These are phyloP conservation scores for Blastocystis sp. DNA, from an alignment of 352 stramenopile genomes.

Conservation along the genomic window DNA sequence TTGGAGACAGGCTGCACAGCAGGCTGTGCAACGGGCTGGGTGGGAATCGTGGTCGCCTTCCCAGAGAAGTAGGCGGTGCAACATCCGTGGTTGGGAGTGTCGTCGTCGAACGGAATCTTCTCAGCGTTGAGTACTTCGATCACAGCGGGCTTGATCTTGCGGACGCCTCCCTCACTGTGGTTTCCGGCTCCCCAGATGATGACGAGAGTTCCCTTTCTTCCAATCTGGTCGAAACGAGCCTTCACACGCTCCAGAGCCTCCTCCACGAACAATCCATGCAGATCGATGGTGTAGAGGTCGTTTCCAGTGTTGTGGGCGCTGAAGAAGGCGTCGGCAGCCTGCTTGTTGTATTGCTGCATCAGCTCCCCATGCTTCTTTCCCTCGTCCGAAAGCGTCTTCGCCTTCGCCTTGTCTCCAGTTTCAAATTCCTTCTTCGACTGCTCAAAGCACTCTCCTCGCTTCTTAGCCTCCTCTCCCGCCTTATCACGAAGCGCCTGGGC, in stretches of 20 bases:
- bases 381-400: constrained; percentile 14
- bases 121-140: not conserved
- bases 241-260: constrained; percentile 22
- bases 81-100: constrained; percentile 30
- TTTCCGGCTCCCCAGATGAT: constrained; percentile 35
- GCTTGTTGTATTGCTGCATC: constrained; percentile 19
- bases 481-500: constrained; percentile 5
- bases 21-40: not conserved
- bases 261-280: constrained; percentile 30
- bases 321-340: constrained; percentile 28
- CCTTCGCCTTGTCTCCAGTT: constrained; percentile 21
- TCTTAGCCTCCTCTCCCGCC: constrained; percentile 13
- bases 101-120: not conserved
- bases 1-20: not conserved
- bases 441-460: constrained; percentile 10
- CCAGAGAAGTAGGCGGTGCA: constrained; percentile 12
- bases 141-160: constrained; percentile 31
- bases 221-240: constrained; percentile 9
- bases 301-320: not conserved
- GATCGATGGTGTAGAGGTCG: constrained; percentile 20
- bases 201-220: not conserved
- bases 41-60: not conserved
- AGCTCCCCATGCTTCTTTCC: constrained; percentile 14
- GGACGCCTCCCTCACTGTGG: constrained; percentile 20
- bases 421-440: constrained; percentile 47